phyloP scores from a whole-genome alignment of 1,284 basidiomycete species.

The Ustilago curta region DNA sequence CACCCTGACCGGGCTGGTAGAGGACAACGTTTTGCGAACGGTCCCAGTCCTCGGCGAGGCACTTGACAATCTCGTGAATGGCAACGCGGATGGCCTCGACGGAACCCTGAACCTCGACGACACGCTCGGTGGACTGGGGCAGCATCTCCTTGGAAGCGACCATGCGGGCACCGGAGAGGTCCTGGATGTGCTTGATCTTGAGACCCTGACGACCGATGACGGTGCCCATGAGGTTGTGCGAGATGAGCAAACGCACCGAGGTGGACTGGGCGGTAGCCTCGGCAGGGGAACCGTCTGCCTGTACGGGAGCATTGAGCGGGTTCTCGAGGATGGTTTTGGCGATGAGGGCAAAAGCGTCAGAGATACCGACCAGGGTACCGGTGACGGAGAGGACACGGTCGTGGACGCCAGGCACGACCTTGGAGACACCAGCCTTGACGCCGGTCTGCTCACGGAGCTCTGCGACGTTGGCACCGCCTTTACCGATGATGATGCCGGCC shows the following conservation, averaged over 20 bases:
- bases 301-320: slow-evolving; percentile 47
- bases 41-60: slow-evolving; percentile 96
- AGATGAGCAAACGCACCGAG: slow-evolving; percentile 79
- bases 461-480: slow-evolving; percentile 95
- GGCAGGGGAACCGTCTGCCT: slow-evolving; percentile 74
- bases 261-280: slow-evolving; percentile 80
- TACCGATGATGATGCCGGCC: slow-evolving; percentile 74
- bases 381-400: slow-evolving; percentile 95
- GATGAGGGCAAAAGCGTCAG: slow-evolving; percentile 96
- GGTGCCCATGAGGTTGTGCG: slow-evolving; percentile 69
- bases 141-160: slow-evolving; percentile 70
- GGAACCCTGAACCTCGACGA: slow-evolving; percentile 94
- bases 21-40: slow-evolving; percentile 82
- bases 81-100: slow-evolving; percentile 91
- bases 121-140: slow-evolving; percentile 73
- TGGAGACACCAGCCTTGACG: slow-evolving; percentile 98
- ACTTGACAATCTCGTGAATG: slow-evolving; percentile 93
- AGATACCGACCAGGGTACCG: slow-evolving; percentile 88
- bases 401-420: slow-evolving; percentile 95
- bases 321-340: slow-evolving; percentile 84
- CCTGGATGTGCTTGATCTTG: slow-evolving; percentile 70
- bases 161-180: slow-evolving; percentile 69
- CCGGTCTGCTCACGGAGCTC: slow-evolving; percentile 92
- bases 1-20: slow-evolving; percentile 79
- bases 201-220: slow-evolving; percentile 69